A percentile compares a stretch with the other conserved stretches of the same genome.
These are phyloP conservation scores for Macrolepiota albuminosa DNA, from an alignment of 768 basidiomycete species.

Conservation along the genomic window DNA sequence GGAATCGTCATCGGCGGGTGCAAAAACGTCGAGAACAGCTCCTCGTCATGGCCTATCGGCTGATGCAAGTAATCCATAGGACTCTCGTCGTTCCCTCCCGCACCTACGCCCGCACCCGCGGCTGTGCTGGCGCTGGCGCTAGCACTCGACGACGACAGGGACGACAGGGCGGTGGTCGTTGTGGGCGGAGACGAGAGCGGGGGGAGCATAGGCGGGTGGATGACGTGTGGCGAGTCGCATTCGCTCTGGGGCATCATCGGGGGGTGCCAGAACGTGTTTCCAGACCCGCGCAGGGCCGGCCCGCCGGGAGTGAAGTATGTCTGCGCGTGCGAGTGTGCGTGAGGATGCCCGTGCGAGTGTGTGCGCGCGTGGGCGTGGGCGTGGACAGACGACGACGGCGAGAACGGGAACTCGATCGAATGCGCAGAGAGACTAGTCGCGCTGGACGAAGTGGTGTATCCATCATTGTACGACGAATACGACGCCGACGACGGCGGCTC, in stretches of 20 bases:
- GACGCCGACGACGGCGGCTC: constrained; percentile 63
- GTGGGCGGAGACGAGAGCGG: constrained; percentile 11
- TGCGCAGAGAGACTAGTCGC: constrained; percentile 51
- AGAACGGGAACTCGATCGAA: constrained; percentile 68
- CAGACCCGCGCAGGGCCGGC: constrained; percentile 50
- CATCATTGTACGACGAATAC: constrained; percentile 56
- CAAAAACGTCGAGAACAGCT: constrained; percentile 47
- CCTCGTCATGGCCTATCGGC: constrained; percentile 63
- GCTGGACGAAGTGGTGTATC: constrained; percentile 40
- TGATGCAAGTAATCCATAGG: constrained; percentile 73
- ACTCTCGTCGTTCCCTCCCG: constrained; percentile 38
- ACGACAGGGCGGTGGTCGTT: no score
- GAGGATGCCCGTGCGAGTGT: not conserved
- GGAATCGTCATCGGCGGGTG: constrained; percentile 42
- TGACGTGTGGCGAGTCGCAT: constrained; percentile 49
- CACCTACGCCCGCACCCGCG: no score
- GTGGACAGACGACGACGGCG: constrained; percentile 18
- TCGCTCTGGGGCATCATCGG: constrained; percentile 59
- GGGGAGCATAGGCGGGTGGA: constrained; percentile 71
- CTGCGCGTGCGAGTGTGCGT: not conserved
- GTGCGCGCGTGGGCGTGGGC: not conserved
- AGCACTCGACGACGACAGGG: no score
- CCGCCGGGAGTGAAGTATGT: constrained; percentile 18
- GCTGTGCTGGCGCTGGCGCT: no score
- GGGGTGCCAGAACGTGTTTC: constrained; percentile 75